phyloP scores from a whole-genome alignment of 1,284 basidiomycete species.

The Amylostereum chailletii region DNA sequence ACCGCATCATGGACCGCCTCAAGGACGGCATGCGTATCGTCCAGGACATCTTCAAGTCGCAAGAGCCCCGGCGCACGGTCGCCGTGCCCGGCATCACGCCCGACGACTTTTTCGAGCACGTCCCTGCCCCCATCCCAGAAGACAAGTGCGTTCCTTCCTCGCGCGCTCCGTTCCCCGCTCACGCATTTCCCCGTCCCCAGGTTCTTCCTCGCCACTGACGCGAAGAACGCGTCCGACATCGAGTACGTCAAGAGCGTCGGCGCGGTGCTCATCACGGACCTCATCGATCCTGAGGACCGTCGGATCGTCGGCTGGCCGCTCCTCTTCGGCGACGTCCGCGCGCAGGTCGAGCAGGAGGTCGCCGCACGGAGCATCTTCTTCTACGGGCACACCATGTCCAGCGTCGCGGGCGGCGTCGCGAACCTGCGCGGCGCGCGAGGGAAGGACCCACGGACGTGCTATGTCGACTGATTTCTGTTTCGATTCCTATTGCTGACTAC shows the following conservation, averaged over 20 bases:
- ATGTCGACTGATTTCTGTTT: neutral
- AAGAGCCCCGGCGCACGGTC: neutral
- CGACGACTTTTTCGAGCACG: neutral
- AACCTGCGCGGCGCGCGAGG: neutral
- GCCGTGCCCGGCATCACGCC: neutral
- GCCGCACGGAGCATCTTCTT: neutral
- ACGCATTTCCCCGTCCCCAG: too few relatives aligned
- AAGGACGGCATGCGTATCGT: neutral
- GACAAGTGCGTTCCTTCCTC: neutral
- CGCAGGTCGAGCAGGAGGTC: conserved; percentile 2
- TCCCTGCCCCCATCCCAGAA: neutral
- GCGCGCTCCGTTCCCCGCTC: too few relatives aligned
- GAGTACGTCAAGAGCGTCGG: neutral
- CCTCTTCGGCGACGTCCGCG: neutral
- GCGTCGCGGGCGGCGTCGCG: conserved; percentile 1
- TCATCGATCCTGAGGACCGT: neutral
- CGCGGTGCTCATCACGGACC: neutral
- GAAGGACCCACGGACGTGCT: neutral
- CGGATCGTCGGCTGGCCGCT: neutral
- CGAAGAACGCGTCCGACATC: neutral
- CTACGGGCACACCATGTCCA: neutral
- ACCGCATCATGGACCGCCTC: neutral
- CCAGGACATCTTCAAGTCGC: neutral
- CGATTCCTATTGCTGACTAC: too few relatives aligned
- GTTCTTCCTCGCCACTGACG: conserved; percentile 2